Evolutionary conservation across 768 basidiomycete species (phyloP).

Genomic region (Lactarius vividus): DNA sequence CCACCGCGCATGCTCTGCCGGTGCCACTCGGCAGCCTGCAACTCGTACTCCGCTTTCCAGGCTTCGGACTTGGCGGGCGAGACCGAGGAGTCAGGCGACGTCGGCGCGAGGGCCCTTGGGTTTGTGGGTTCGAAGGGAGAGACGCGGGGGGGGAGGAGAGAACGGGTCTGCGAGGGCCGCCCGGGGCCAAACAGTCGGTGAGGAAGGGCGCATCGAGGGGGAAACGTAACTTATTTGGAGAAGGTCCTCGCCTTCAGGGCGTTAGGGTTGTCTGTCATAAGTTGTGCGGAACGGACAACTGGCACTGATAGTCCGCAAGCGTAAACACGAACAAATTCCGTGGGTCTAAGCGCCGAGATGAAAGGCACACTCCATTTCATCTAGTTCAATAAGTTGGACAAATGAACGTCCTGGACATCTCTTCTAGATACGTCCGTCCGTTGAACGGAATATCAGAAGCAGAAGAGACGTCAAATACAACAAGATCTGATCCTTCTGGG

Average conservation of each 20-base stretch:
- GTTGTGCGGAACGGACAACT: neutral
- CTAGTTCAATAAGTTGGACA: neutral
- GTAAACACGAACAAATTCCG: neutral
- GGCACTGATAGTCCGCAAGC: neutral
- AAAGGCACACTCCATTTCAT: neutral
- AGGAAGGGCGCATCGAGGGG: neutral
- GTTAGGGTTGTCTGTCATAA: slow-evolving; percentile 22
- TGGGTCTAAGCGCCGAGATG: neutral
- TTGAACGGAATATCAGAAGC: neutral
- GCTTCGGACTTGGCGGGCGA: slow-evolving; percentile 39
- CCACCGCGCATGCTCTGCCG: slow-evolving; percentile 66
- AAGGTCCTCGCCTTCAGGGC: slow-evolving; percentile 26
- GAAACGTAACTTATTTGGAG: slow-evolving; percentile 19
- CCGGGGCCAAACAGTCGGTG: slow-evolving; percentile 1
- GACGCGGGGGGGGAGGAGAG: too few relatives aligned
- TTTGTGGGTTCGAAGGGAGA: too few relatives aligned
- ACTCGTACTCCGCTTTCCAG: slow-evolving; percentile 71
- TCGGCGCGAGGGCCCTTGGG: neutral
- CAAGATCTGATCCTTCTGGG: neutral
- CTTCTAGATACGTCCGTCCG: neutral
- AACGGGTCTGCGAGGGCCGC: too few relatives aligned
- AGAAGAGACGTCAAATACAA: neutral
- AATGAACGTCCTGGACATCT: neutral
- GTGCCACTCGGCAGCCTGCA: too few relatives aligned
- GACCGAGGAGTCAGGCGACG: slow-evolving; percentile 23